phyloP scores from a whole-genome alignment of 2,329 filamentous ascomycete species.

The Fonsecaea pugnacius region DNA sequence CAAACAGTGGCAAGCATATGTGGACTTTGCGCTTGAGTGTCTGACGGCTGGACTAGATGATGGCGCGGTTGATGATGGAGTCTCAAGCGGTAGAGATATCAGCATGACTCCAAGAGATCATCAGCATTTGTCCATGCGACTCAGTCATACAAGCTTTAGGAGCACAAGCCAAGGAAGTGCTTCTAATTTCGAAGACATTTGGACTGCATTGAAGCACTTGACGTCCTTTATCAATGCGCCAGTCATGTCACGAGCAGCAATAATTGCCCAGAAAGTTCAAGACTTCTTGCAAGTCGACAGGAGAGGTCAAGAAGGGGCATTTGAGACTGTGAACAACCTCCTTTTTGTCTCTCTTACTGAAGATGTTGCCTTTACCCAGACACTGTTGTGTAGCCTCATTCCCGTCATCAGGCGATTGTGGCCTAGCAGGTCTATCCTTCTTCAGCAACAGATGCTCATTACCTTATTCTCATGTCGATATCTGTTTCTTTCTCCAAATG shows the following conservation, averaged over 20 bases:
- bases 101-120: slow-evolving; percentile 53
- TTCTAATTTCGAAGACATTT: slow-evolving; percentile 30
- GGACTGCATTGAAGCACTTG: slow-evolving; percentile 30
- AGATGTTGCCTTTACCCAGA: slow-evolving; percentile 65
- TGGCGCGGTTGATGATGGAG: not conserved
- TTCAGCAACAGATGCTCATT: slow-evolving; percentile 79
- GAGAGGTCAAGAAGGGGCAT: slow-evolving; percentile 68
- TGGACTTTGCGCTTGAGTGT: slow-evolving; percentile 72
- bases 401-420: slow-evolving; percentile 77
- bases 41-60: slow-evolving; percentile 47
- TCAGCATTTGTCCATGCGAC: slow-evolving; percentile 24
- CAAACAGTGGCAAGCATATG: slow-evolving; percentile 69
- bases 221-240: slow-evolving; percentile 32
- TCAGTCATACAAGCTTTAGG: slow-evolving; percentile 28
- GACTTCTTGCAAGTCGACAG: slow-evolving; percentile 23
- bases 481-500: slow-evolving; percentile 55
- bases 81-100: slow-evolving; percentile 35
- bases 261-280: slow-evolving; percentile 28
- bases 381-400: slow-evolving; percentile 64
- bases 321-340: slow-evolving; percentile 75
- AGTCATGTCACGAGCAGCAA: slow-evolving; percentile 28
- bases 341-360: slow-evolving; percentile 70
- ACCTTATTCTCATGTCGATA: slow-evolving; percentile 70
- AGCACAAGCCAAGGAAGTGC: slow-evolving; percentile 20
- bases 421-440: slow-evolving; percentile 65